Percentiles rank a stretch among this genome's conserved stretches.
Evolutionary conservation across 352 stramenopile species (phyloP).

Genomic region (Blastocystis sp.): DNA sequence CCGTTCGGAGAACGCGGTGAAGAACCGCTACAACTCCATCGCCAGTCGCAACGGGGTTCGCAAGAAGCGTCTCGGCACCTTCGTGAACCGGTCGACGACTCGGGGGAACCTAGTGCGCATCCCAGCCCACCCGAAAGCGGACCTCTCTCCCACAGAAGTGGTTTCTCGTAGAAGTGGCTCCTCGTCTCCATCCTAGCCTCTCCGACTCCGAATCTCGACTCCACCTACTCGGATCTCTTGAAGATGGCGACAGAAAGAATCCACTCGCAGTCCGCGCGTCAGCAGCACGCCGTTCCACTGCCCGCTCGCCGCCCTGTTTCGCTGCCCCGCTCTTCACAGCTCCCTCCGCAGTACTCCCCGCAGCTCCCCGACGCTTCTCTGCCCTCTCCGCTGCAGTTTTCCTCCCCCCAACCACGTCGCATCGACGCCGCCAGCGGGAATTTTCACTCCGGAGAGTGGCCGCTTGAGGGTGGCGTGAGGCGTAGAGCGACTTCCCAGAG

Average conservation of each 20-base stretch:
- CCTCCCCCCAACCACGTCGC: neutral
- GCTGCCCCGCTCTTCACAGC: neutral
- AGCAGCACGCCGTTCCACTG: neutral
- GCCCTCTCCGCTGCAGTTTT: neutral
- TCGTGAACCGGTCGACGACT: neutral
- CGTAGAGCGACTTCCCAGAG: neutral
- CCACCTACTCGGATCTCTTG: neutral
- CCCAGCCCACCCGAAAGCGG: neutral
- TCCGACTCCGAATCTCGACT: neutral
- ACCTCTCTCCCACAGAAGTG: neutral
- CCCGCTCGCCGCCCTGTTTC: neutral
- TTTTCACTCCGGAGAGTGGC: neutral
- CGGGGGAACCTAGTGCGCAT: neutral
- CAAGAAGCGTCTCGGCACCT: constrained; percentile 51
- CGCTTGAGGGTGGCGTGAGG: neutral
- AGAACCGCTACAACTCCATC: constrained; percentile 73
- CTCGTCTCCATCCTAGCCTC: neutral
- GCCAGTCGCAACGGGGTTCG: constrained; percentile 40
- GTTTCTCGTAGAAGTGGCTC: neutral
- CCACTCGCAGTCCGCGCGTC: neutral
- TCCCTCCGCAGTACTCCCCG: neutral
- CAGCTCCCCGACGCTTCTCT: neutral
- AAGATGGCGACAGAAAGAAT: constrained; percentile 7
- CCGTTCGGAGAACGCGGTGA: constrained; percentile 83
- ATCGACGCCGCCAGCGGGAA: neutral